These are phyloP conservation scores for Paraconiothyrium brasiliense DNA, from an alignment of 2,329 filamentous ascomycete genomes.

Conservation along the genomic window DNA sequence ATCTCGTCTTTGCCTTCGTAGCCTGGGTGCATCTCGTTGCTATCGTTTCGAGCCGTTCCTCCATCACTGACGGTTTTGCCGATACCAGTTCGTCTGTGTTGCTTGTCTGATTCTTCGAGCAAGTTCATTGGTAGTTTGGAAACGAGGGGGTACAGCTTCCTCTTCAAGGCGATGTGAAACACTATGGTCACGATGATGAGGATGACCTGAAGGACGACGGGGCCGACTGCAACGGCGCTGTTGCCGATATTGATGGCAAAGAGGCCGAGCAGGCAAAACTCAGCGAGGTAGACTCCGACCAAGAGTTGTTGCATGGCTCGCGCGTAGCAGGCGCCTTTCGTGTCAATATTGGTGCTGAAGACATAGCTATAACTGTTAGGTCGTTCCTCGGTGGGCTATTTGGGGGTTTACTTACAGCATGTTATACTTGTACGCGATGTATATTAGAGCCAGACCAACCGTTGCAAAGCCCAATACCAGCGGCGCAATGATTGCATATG, in stretches of 20 bases:
- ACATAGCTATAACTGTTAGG: constrained; percentile 2
- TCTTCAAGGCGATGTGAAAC: constrained; percentile 7
- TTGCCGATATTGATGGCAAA: constrained; percentile 15
- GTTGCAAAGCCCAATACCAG: constrained; percentile 11
- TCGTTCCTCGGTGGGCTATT: too few species aligned
- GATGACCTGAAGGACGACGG: constrained; percentile 3
- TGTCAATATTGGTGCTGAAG: constrained; percentile 8
- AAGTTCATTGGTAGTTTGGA: constrained; percentile 4
- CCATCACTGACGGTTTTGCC: neutral
- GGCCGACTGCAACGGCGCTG: constrained; percentile 12
- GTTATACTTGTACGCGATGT: constrained; percentile 12
- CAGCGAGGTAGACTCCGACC: constrained; percentile 12
- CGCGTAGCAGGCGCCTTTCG: constrained; percentile 10
- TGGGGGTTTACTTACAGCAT: constrained; percentile 6
- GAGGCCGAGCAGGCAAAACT: constrained; percentile 10
- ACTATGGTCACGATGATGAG: constrained; percentile 10
- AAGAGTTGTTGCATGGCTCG: constrained; percentile 12
- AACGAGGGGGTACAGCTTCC: constrained; percentile 1
- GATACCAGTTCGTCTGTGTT: neutral
- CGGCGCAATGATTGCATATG: constrained; percentile 14
- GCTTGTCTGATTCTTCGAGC: neutral
- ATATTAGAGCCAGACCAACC: constrained; percentile 12
- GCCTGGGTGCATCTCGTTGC: constrained; percentile 6
- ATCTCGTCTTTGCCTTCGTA: constrained; percentile 6
- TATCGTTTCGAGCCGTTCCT: neutral